These are phyloP conservation scores for Leishmania major DNA, from an alignment of 208 protist genomes.

Conservation along the genomic window DNA sequence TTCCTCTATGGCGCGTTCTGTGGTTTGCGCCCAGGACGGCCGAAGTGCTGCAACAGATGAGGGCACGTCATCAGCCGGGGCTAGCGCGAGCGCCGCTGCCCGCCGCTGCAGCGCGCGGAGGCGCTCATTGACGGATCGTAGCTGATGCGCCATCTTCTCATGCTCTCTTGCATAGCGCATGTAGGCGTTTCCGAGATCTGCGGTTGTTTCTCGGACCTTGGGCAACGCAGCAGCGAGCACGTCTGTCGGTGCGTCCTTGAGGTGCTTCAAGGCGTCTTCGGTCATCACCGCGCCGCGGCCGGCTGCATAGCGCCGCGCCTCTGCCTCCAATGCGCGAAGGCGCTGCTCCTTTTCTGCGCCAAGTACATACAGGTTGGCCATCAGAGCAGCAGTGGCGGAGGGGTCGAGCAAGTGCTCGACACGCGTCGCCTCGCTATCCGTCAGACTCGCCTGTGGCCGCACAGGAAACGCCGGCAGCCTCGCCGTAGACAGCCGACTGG, in stretches of 20 bases:
- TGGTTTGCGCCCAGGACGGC: conserved; percentile 22
- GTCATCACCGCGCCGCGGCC: not conserved
- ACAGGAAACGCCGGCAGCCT: conserved; percentile 12
- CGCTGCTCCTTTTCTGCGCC: conserved; percentile 18
- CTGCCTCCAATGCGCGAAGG: conserved; percentile 8
- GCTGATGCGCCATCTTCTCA: conserved; percentile 10
- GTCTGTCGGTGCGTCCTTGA: not conserved
- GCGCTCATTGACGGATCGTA: conserved; percentile 47
- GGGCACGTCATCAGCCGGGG: conserved; percentile 16
- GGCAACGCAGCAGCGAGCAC: not conserved
- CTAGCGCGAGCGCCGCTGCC: conserved; percentile 16
- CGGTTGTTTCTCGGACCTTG: not conserved
- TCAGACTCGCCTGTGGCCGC: conserved; percentile 19
- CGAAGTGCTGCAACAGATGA: conserved; percentile 5
- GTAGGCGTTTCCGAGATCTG: conserved; percentile 51
- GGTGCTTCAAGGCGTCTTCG: not conserved
- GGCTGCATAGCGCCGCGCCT: conserved; percentile 14
- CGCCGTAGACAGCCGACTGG: not conserved
- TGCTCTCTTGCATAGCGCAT: conserved; percentile 34
- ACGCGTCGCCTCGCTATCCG: conserved; percentile 43
- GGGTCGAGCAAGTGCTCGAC: conserved; percentile 44
- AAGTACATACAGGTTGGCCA: conserved; percentile 37
- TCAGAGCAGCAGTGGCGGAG: conserved; percentile 14
- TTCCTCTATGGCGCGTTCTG: conserved; percentile 14
- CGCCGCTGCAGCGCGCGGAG: conserved; percentile 29